Base-by-base conservation (phyloP, 768 basidiomycete species). In the Psilocybe cubensis region DNA sequence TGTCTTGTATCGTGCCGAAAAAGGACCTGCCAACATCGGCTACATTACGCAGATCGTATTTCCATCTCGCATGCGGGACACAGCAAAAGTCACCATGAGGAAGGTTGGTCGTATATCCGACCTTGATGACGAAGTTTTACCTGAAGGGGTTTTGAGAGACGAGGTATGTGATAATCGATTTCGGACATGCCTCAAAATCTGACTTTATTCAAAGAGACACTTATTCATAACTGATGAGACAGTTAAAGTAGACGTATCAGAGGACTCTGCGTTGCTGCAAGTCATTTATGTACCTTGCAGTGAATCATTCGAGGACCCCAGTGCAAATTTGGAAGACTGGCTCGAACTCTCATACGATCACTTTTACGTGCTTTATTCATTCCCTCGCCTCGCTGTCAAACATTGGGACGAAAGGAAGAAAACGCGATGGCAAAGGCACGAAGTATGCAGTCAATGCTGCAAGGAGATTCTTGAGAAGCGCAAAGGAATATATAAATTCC, bases 201-300 rank as follows among this genome's bases (percentile, higher is more conserved):
- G n/a, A n/a, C n/a, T n/a, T n/a, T n/a, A n/a, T n/a, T n/a, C n/a
- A 4, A 21, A 91, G 88, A 78, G 82, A 20, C 83, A 92, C 55
- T 63, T 90, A 0, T 89, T 83, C 60, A 64, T 84, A 18, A 90
- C 88, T 0, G 69, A 84, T 3, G 78, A 84, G 43, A 67, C 67
- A 46, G 64, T 66, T 1, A 57, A 66, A 8, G 60, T 81, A 17
- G 33, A 66, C 28, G 66, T 77, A 29, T 38, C 35, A 11, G n/a
- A 38, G 35, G 35, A 38, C n/a, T 54, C 68, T 3, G 67, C 77
- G 9, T 66, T 91, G 11, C 69, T 88, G 21, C 73, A 72, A 2
- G 70, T 79, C 0, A 82, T 85, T 56, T 78, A 72, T 43, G 86
- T 84, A 23, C 71, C 81, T 10, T 72, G 78, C 18, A 58, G 61